phyloP scores from a whole-genome alignment of 352 stramenopile species.

The Phytopythium litorale region DNA sequence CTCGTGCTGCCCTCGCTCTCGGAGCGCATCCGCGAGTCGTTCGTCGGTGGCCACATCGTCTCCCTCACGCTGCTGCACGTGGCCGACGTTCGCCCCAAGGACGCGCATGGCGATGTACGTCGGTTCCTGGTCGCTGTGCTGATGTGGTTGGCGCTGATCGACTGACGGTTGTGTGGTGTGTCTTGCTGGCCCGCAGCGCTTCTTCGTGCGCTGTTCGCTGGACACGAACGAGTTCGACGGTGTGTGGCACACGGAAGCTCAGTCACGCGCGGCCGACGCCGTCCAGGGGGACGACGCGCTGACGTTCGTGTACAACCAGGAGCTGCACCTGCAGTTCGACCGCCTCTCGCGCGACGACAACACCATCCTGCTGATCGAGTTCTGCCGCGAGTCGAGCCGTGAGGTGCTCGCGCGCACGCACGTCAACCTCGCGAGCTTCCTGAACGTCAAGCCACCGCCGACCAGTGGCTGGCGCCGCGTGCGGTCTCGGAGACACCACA shows the following conservation, averaged over 20 bases:
- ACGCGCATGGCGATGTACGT: constrained; percentile 54
- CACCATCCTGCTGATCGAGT: constrained; percentile 78
- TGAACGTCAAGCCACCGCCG: constrained; percentile 37
- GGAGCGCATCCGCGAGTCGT: constrained; percentile 80
- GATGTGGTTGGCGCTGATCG: neutral
- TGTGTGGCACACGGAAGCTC: constrained; percentile 80
- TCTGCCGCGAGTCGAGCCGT: constrained; percentile 64
- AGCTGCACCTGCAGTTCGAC: constrained; percentile 83
- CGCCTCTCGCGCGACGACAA: constrained; percentile 82
- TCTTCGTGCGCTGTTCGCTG: constrained; percentile 81
- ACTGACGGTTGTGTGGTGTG: neutral
- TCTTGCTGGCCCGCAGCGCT: constrained; percentile 26
- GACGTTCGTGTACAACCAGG: constrained; percentile 76
- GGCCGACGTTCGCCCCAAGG: constrained; percentile 52
- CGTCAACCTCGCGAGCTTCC: constrained; percentile 77
- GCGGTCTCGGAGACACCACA: constrained; percentile 12
- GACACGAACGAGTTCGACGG: constrained; percentile 84
- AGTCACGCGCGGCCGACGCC: constrained; percentile 43
- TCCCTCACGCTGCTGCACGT: constrained; percentile 66
- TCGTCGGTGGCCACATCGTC: constrained; percentile 78
- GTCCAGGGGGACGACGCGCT: constrained; percentile 20
- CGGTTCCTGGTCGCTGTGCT: neutral
- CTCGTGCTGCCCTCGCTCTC: constrained; percentile 74
- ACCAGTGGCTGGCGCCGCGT: neutral
- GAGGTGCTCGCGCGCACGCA: constrained; percentile 79